phyloP scores from a whole-genome alignment of 768 basidiomycete species.

The Leccinum obscurum region DNA sequence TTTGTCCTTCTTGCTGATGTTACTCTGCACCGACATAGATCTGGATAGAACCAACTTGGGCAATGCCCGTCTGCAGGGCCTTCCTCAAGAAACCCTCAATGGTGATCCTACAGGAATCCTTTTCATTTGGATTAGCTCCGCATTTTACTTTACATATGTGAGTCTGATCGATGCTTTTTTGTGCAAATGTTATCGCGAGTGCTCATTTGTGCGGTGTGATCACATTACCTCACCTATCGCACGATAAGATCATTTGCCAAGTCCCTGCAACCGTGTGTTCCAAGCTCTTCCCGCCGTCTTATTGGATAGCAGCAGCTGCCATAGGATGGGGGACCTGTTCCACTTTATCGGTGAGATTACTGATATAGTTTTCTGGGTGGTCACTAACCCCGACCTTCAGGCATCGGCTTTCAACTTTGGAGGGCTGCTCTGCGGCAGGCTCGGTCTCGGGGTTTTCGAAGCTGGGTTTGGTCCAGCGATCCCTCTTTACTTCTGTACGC shows the following conservation, averaged over 20 bases:
- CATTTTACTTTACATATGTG: constrained; percentile 80
- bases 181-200: background rate
- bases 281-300: constrained; percentile 66
- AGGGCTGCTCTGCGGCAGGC: constrained; percentile 55
- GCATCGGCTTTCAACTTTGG: constrained; percentile 60
- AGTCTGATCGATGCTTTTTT: constrained; percentile 18
- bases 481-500: constrained; percentile 75
- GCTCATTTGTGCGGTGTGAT: background rate
- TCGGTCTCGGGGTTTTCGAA: constrained; percentile 76
- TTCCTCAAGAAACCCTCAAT: constrained; percentile 61
- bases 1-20: constrained; percentile 2
- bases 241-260: constrained; percentile 61
- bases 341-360: constrained; percentile 59
- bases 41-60: constrained; percentile 78
- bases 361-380: background rate
- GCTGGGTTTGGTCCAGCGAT: constrained; percentile 77
- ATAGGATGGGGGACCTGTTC: constrained; percentile 79
- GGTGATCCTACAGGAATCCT: constrained; percentile 66
- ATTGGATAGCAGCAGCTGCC: constrained; percentile 65
- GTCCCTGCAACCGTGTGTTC: constrained; percentile 65
- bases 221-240: background rate
- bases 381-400: constrained; percentile 34
- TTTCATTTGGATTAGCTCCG: constrained; percentile 75
- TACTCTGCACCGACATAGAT: constrained; percentile 25
- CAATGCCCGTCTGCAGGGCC: constrained; percentile 76